Evolutionary conservation across 257 asterid genomes (phyloP), one percentile per base, ranked within the genome.

Genomic region (Lavandula angustifolia): DNA sequence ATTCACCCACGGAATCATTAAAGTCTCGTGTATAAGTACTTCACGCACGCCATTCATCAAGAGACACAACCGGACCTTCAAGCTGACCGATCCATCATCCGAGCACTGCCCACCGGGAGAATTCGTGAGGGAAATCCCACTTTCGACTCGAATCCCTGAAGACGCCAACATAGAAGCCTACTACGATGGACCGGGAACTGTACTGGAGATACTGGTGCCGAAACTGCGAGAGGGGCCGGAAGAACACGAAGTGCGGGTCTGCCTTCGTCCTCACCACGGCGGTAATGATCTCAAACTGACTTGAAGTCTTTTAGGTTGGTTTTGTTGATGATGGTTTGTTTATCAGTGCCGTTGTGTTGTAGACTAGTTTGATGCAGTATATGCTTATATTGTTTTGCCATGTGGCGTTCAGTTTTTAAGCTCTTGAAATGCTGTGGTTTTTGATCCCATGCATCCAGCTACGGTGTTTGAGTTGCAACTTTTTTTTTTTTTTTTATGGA

Each of bases 81-180:
- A 73, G 78, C 82, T 81, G 8, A 53, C 78, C 0, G 87, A 81
- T 71, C 33, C 48, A 0, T 76, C 72, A 1, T 47, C 87, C 0
- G 87, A 81, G 69, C 87, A 81, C 52, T 81, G 84, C 77, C 87
- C 84, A 0, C 80, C 78, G 0, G 84, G 84, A 12, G 87, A 81
- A 32, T 81, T 81, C 29, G 76, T 78, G 1, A 31, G 87, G 33
- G 87, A 81, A 63, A 78, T 81, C 52, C 78, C 82, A 3, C 79
- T 79, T 1, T 67, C 79, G 2, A 78, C 76, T 1, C 77, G 87
- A 3, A 81, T 81, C 33, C 84, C 87, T 2, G 84, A 81, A 61
- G 80, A 78, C 64, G 87, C 84, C 3, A 76, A 81, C 1, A 78
- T 81, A 7, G 84, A 81, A 71, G 82, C 87, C 0, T 81, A 79